Conservation (phyloP, 441 rosid genomes). For the Bruguiera hainesii region DNA sequence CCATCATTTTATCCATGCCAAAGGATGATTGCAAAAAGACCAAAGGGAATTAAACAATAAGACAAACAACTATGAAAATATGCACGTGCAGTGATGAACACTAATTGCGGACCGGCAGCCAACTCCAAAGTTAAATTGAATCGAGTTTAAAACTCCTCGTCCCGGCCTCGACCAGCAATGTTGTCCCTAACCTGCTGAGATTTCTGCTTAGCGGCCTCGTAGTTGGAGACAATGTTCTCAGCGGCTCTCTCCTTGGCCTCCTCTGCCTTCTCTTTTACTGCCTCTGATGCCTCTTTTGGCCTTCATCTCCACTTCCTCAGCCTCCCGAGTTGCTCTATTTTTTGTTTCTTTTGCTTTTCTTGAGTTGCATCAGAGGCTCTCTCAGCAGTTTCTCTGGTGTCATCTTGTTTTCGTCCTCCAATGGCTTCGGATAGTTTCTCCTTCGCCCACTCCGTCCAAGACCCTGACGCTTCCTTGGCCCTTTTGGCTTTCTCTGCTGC, state of each 20-base stretch:
- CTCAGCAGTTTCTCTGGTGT: conserved; percentile 26
- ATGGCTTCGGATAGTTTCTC: conserved; percentile 46
- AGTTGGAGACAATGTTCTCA: conserved; percentile 28
- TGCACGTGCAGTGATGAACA: too few species aligned
- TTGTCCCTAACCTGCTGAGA: conserved; percentile 28
- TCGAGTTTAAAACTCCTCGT: conserved; percentile 33
- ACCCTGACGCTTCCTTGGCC: conserved; percentile 34
- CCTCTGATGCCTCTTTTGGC: conserved; percentile 13
- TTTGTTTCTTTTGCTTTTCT: neutral
- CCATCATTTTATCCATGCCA: too few species aligned
- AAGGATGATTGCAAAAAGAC: too few species aligned
- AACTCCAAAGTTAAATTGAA: neutral
- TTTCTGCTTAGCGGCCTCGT: conserved; percentile 31
- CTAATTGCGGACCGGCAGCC: neutral
- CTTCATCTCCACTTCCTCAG: neutral
- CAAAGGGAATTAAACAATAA: too few species aligned
- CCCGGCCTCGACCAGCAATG: conserved; percentile 4
- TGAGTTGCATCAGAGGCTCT: conserved; percentile 26
- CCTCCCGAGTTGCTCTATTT: neutral
- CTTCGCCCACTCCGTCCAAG: conserved; percentile 70
- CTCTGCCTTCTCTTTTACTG: neutral
- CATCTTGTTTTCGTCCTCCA: conserved; percentile 44
- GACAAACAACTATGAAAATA: too few species aligned
- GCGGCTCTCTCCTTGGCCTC: neutral
- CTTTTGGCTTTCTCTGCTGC: neutral